phyloP scores from a whole-genome alignment of 805 yeast species.

The Naumovozyma baii region DNA sequence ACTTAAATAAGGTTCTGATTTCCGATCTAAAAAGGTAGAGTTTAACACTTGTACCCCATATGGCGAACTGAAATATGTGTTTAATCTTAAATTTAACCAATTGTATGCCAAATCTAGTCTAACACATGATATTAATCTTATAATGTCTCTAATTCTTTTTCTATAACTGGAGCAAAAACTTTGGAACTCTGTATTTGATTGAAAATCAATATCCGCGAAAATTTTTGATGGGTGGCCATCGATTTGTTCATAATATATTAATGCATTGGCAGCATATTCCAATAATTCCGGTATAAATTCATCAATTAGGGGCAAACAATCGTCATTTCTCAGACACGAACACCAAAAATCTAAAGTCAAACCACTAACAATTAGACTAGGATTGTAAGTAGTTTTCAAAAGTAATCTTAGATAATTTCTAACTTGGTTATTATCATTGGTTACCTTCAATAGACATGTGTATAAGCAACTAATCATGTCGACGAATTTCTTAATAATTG shows the following conservation, averaged over 20 bases:
- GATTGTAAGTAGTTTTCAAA: slow-evolving; percentile 69
- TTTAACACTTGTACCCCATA: slow-evolving; percentile 57
- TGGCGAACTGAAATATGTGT: slow-evolving; percentile 59
- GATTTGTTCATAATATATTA: slow-evolving; percentile 62
- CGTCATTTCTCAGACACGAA: slow-evolving; percentile 73
- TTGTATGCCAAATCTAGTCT: slow-evolving; percentile 69
- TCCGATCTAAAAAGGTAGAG: slow-evolving; percentile 43
- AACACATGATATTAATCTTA: slow-evolving; percentile 77
- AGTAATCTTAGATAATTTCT: slow-evolving; percentile 64
- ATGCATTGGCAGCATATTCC: slow-evolving; percentile 66
- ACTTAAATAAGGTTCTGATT: slow-evolving; percentile 58
- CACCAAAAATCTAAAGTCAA: slow-evolving; percentile 93
- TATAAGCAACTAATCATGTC: slow-evolving; percentile 58
- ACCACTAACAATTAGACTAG: slow-evolving; percentile 83
- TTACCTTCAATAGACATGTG: slow-evolving; percentile 49
- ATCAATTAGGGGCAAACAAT: slow-evolving; percentile 43
- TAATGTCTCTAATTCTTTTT: slow-evolving; percentile 81
- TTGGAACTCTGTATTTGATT: slow-evolving; percentile 68
- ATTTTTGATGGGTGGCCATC: slow-evolving; percentile 56
- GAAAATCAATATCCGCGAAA: slow-evolving; percentile 79
- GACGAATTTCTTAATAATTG: slow-evolving; percentile 78
- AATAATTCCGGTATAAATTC: slow-evolving; percentile 53
- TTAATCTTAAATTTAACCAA: slow-evolving; percentile 72
- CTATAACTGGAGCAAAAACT: slow-evolving; percentile 72
- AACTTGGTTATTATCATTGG: slow-evolving; percentile 42